Percentiles rank a stretch among this genome's conserved stretches.
Conservation (phyloP, 495 filamentous ascomycete genomes). For the Aspergillus ostianus region DNA sequence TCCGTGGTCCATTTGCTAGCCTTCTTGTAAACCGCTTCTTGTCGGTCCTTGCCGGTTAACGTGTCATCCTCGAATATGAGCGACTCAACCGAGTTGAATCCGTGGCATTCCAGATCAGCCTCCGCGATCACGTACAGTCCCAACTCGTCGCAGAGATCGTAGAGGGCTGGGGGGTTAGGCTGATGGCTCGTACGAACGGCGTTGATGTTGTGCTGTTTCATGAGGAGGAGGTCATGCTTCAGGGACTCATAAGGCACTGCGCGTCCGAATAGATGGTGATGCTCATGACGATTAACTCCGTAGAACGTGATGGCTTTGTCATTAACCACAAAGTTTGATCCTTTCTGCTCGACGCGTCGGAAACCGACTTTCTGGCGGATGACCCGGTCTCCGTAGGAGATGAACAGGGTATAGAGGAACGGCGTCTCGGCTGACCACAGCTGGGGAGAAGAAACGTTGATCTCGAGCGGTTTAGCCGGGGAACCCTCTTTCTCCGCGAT, state of each 20-base stretch:
- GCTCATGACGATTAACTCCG: slow-evolving; percentile 11
- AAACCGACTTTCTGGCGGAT: slow-evolving; percentile 5
- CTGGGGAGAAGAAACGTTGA: neutral
- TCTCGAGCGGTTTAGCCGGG: neutral
- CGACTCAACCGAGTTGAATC: neutral
- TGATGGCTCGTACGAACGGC: slow-evolving; percentile 6
- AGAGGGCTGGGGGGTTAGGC: neutral
- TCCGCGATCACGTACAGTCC: slow-evolving; percentile 10
- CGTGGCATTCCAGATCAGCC: slow-evolving; percentile 12
- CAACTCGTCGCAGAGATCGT: slow-evolving; percentile 5
- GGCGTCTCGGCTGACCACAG: slow-evolving; percentile 3
- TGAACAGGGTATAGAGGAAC: slow-evolving; percentile 1
- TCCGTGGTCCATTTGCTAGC: slow-evolving; percentile 10
- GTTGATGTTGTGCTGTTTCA: slow-evolving; percentile 11
- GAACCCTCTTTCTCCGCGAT: neutral
- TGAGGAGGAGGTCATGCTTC: slow-evolving; percentile 3
- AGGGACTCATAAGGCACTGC: slow-evolving; percentile 1
- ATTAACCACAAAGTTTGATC: slow-evolving; percentile 2
- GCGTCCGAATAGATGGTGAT: slow-evolving; percentile 4
- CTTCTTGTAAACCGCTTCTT: neutral
- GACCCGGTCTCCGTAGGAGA: neutral
- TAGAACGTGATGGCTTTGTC: slow-evolving; percentile 3
- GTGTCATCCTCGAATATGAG: neutral
- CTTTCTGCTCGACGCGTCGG: slow-evolving; percentile 7
- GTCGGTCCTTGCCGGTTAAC: neutral